Evolutionary conservation across 2,329 filamentous ascomycete genomes (phyloP).

Genomic region (Colletotrichum orchidophilum): DNA sequence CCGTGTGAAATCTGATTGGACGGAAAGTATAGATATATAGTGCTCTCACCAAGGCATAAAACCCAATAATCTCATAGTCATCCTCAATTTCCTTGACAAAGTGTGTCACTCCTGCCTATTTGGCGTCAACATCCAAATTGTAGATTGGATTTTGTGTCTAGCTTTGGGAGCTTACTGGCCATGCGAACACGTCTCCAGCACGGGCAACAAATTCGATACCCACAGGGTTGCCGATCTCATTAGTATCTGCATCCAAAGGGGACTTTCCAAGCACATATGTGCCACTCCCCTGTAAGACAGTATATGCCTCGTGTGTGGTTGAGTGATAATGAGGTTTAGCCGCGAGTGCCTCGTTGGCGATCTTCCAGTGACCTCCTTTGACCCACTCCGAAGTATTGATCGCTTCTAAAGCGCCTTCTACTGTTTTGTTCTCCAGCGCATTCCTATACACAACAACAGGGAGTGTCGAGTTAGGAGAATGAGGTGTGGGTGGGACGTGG

Average conservation of each 20-base stretch:
- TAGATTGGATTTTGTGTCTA: too few species aligned
- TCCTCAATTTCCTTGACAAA: not conserved
- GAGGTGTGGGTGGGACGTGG: not conserved
- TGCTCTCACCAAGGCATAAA: not conserved
- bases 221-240: not conserved
- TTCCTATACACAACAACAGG: not conserved
- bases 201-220: not conserved
- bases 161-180: not conserved
- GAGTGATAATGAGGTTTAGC: not conserved
- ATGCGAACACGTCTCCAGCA: not conserved
- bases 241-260: not conserved
- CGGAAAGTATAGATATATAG: not conserved
- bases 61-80: not conserved
- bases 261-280: not conserved
- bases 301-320: not conserved
- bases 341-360: not conserved
- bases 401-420: not conserved
- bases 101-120: not conserved
- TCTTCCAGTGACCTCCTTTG: not conserved
- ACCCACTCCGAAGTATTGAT: not conserved
- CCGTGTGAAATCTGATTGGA: not conserved
- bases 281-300: not conserved
- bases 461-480: not conserved
- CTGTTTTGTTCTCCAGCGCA: not conserved
- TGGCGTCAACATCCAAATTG: too few species aligned